Base-by-base conservation (phyloP, 805 yeast species). In the Vanderwaltozyma tropicalis region DNA sequence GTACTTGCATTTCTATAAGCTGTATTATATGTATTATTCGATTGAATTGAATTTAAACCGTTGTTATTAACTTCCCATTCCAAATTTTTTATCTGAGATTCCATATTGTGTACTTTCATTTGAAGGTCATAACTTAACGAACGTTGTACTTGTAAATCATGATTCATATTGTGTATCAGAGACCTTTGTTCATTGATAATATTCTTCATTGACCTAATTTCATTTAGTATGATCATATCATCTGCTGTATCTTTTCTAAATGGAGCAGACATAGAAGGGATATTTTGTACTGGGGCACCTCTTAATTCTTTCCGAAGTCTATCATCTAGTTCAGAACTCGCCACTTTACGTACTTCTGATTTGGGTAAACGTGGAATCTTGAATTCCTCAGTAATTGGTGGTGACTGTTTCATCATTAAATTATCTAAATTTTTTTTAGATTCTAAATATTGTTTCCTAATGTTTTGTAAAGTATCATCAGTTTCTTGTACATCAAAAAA, bases 391-490 rank as follows among this genome's bases (percentile, higher is more conserved):
- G 33, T 31, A 20, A 20, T 21, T n/a, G 16, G 4, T 6, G 22
- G 25, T 9, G 25, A 20, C 20, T 31, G 33, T 9, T 32, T 24
- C 35, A 21, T 18, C 28, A 31, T 31, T 22, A 31, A 18, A 16
- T 16, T 17, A 18, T 30, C 26, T 35, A 40, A 22, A 40, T 36
- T 26, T 47, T 49, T 38, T 47, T 45, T 56, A 12, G 57, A 53
- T 13, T 49, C 51, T 39, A 51, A 38, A 31, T 52, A 55, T 35
- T 56, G 53, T 31, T 48, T 47, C 32, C 56, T 49, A 9, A 56
- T 47, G 35, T 48, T 51, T 35, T 48, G 53, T 17, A 56, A 36
- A 11, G 61, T 55, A 34, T 57, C 62, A 40, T 57, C 61, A 15
- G 44, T 47, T 17, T 55, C 59, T 14, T 52, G 50, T 14, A 43